Base-by-base conservation (phyloP, 306 rosid species). In the Cucurbita ficifolia region DNA sequence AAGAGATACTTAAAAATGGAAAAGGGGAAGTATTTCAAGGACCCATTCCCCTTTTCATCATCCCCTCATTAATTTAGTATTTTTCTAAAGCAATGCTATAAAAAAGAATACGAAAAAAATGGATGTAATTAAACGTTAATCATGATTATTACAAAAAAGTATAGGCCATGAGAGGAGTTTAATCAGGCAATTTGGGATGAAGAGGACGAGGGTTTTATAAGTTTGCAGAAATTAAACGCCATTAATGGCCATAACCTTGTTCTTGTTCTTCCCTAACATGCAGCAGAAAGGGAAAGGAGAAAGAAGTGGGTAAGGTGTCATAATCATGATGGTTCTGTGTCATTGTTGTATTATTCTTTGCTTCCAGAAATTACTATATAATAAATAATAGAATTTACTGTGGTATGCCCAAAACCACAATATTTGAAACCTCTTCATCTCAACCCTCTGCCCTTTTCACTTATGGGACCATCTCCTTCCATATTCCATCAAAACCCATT, bases 301-400 rank as follows among this genome's bases (percentile, higher is more conserved):
- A 11, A 7, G 18, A 4, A 29, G 59, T 21, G 59, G 76, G 53
- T 53, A 61, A 51, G 36, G 36, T 36, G 76, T 53, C 76, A 9
- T 14, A 53, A n/a, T 72, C 76, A 38, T 53, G 42, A 72, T 33
- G 76, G 76, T 72, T 46, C 1, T 53, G 45, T 35, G 62, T 71
- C 75, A 71, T 71, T 38, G 60, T 72, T 72, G 51, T 29, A 29
- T 72, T 54, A 53, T 72, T 72, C 76, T 72, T 72, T 4, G 53
- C 5, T 18, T 38, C 64, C 29, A 54, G 36, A 71, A 40, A 40
- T 67, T 67, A 19, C 72, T 5, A 19, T 12, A 42, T 12, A 45
- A 42, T 10, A 42, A 50, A 40, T 49, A 49, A 35, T 0, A 33
- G 76, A 60, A 72, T 53, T 72, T 35, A 72, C 76, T 72, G 50